A percentile compares a stretch with the other conserved stretches of the same genome.
Evolutionary conservation across 2,329 filamentous ascomycete genomes (phyloP).

Genomic region (Hirsutella minnesotensis): DNA sequence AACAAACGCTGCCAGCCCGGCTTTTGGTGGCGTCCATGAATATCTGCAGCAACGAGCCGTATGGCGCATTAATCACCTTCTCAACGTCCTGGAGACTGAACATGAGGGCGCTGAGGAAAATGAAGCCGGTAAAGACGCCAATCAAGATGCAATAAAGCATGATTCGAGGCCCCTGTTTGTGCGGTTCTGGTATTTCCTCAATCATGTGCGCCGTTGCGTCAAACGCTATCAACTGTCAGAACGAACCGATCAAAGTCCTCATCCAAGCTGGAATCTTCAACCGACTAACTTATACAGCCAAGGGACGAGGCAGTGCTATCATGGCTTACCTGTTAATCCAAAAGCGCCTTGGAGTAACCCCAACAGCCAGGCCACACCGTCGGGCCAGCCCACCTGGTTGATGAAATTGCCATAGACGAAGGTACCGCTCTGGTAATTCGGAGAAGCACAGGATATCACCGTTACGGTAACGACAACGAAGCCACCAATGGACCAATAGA

Average conservation of each 20-base stretch:
- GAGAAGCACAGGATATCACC: slow-evolving; percentile 52
- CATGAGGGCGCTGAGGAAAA: slow-evolving; percentile 51
- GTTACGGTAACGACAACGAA: slow-evolving; percentile 62
- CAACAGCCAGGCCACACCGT: slow-evolving; percentile 49
- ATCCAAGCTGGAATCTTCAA: too few species aligned
- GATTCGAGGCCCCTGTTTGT: slow-evolving; percentile 49
- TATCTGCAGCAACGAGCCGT: slow-evolving; percentile 51
- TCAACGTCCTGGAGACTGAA: slow-evolving; percentile 51
- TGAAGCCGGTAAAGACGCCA: slow-evolving; percentile 48
- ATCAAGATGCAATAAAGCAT: slow-evolving; percentile 56
- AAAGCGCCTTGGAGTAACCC: slow-evolving; percentile 41
- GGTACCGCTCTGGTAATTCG: slow-evolving; percentile 48
- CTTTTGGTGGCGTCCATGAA: slow-evolving; percentile 52
- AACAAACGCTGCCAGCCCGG: slow-evolving; percentile 49
- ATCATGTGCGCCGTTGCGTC: slow-evolving; percentile 39
- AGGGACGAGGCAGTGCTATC: too few species aligned
- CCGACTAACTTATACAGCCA: too few species aligned
- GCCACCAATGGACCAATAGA: slow-evolving; percentile 58
- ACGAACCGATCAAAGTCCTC: too few species aligned
- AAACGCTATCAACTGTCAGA: slow-evolving; percentile 19
- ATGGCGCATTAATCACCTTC: slow-evolving; percentile 39
- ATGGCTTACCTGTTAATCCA: slow-evolving; percentile 27
- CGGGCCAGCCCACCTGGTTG: slow-evolving; percentile 58
- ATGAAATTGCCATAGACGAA: slow-evolving; percentile 59
- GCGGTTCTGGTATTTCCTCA: slow-evolving; percentile 46